Percentiles rank a stretch among this genome's conserved stretches.
phyloP scores from a whole-genome alignment of 768 basidiomycete species.

The Neoboletus brunneissimus region DNA sequence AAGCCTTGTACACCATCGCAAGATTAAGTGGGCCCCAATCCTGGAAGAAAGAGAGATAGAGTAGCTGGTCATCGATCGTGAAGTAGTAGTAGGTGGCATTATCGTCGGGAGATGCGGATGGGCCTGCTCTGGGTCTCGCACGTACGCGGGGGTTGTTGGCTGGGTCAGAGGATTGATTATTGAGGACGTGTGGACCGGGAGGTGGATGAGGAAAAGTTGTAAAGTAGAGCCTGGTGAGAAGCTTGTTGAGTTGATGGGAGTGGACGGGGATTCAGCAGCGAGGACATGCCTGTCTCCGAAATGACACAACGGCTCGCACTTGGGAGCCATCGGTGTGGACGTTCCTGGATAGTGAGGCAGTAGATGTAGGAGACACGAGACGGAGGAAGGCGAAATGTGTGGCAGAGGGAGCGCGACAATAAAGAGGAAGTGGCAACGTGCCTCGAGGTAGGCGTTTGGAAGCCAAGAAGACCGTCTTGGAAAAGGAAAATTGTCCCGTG shows the following conservation, averaged over 20 bases:
- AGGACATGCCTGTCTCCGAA: slow-evolving; percentile 69
- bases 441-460: slow-evolving; percentile 29
- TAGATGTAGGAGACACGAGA: slow-evolving; percentile 1
- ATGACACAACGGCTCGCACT: slow-evolving; percentile 75
- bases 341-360: slow-evolving; percentile 3
- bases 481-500: slow-evolving; percentile 37
- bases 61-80: slow-evolving; percentile 88
- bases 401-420: slow-evolving; percentile 21
- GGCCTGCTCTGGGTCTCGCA: slow-evolving; percentile 54
- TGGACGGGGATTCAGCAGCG: slow-evolving; percentile 7
- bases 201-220: slow-evolving; percentile 82
- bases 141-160: slow-evolving; percentile 61
- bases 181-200: slow-evolving; percentile 64
- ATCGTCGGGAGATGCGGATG: slow-evolving; percentile 68
- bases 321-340: slow-evolving; percentile 35
- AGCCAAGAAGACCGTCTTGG: slow-evolving; percentile 21
- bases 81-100: slow-evolving; percentile 83
- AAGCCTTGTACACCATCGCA: slow-evolving; percentile 91
- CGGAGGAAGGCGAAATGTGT: slow-evolving; percentile 1
- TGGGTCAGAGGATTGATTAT: slow-evolving; percentile 51
- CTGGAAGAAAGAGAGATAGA: slow-evolving; percentile 91
- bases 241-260: slow-evolving; percentile 3
- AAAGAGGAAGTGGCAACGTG: slow-evolving; percentile 28
- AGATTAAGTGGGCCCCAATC: slow-evolving; percentile 93
- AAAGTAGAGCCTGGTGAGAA: slow-evolving; percentile 67